Evolutionary conservation across 2,329 filamentous ascomycete species (phyloP).

Genomic region (Paramyrothecium sp.): DNA sequence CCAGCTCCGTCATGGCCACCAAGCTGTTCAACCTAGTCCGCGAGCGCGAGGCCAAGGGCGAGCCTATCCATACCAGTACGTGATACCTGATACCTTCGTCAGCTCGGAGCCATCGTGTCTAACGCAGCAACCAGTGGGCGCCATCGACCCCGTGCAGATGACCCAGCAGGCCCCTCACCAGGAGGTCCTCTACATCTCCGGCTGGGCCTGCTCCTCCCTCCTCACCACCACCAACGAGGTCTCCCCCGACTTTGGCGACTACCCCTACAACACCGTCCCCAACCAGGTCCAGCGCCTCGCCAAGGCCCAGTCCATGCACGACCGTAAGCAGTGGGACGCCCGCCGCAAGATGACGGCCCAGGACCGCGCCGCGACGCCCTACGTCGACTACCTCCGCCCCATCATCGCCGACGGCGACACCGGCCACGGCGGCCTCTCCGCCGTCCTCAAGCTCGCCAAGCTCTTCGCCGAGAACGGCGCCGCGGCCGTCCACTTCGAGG

Average conservation of each 20-base stretch:
- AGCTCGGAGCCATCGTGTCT: background rate
- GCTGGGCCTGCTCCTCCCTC: slow-evolving; percentile 95
- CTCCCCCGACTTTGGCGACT: slow-evolving; percentile 96
- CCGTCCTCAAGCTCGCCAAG: slow-evolving; percentile 94
- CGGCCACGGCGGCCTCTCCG: slow-evolving; percentile 87
- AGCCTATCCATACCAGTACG: slow-evolving; percentile 91
- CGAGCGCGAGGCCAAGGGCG: slow-evolving; percentile 71
- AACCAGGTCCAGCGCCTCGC: slow-evolving; percentile 96
- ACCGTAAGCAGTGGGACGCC: slow-evolving; percentile 90
- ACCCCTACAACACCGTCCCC: slow-evolving; percentile 97
- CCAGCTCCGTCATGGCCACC: slow-evolving; percentile 90
- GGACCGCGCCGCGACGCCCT: slow-evolving; percentile 73
- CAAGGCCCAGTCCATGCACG: slow-evolving; percentile 96
- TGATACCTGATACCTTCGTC: background rate
- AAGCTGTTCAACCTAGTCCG: slow-evolving; percentile 91
- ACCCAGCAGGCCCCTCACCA: slow-evolving; percentile 96
- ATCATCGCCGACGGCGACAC: slow-evolving; percentile 97
- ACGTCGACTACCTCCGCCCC: slow-evolving; percentile 87
- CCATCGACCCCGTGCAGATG: slow-evolving; percentile 99
- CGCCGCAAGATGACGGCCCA: slow-evolving; percentile 74
- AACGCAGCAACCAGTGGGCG: slow-evolving; percentile 66
- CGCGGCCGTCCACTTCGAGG: slow-evolving; percentile 95
- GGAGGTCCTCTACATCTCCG: slow-evolving; percentile 92
- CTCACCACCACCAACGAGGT: slow-evolving; percentile 96
- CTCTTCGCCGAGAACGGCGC: slow-evolving; percentile 97